Evolutionary conservation across 257 asterid species (phyloP).

Genomic region (Linderniella brevidens): DNA sequence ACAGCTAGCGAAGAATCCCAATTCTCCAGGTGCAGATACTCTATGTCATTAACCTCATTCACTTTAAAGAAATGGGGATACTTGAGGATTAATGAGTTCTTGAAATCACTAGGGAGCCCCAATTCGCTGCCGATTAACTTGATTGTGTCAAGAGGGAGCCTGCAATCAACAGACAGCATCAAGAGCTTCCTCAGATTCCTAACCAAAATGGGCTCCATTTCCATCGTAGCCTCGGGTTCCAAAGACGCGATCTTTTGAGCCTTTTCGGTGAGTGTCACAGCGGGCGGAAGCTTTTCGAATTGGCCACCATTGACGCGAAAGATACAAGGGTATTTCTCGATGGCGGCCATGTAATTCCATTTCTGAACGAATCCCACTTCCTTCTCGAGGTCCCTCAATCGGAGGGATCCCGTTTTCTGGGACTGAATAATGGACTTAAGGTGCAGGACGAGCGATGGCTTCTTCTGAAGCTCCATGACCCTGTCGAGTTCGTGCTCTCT

Average conservation of each 20-base stretch:
- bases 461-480: constrained; percentile 78
- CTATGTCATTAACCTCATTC: constrained; percentile 36
- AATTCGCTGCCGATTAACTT: constrained; percentile 38
- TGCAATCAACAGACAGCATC: constrained; percentile 81
- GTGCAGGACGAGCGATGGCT: constrained; percentile 51
- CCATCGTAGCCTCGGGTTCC: constrained; percentile 31
- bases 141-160: constrained; percentile 48
- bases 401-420: constrained; percentile 39
- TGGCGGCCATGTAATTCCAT: constrained; percentile 75
- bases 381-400: constrained; percentile 90
- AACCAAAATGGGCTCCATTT: constrained; percentile 71
- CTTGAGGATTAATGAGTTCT: constrained; percentile 35
- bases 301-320: constrained; percentile 45
- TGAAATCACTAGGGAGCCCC: constrained; percentile 72
- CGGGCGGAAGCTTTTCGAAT: constrained; percentile 36
- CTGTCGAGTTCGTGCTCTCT: constrained; percentile 70
- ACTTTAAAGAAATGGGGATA: constrained; percentile 58
- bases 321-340: constrained; percentile 62
- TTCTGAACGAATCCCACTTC: constrained; percentile 88
- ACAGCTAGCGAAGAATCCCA: constrained; percentile 90
- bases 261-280: constrained; percentile 46
- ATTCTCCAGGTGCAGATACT: constrained; percentile 54
- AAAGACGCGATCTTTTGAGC: constrained; percentile 50
- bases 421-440: constrained; percentile 63
- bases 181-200: constrained; percentile 63